Base-by-base conservation (phyloP, 2,329 filamentous ascomycete species). In the Lasiodiplodia gonubiensis region DNA sequence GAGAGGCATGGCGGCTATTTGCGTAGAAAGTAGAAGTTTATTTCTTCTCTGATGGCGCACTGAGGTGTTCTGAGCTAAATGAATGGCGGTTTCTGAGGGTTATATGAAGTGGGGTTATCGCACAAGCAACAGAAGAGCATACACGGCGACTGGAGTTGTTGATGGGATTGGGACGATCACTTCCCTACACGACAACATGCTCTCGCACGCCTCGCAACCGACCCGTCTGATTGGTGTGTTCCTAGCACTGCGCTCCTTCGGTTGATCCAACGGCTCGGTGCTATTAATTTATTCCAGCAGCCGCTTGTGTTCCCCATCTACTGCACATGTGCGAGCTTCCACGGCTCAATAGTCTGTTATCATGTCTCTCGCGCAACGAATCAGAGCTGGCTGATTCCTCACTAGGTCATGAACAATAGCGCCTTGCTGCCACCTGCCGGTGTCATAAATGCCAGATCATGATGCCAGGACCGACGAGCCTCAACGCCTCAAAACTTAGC, bases 401-500 rank as follows among this genome's bases (percentile, higher is more conserved):
- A 18, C 23, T 23, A 7, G 7, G 48, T 11, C 48, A 23, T 23
- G 39, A 7, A 42, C 30, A 2, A 42, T 42, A 42, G 14, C 8
- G 7, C 14, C 18, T 14, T n/a, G 8, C 42, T 46, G 10, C 25
- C 49, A 27, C 18, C 49, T 14, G 49, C 23, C 49, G 23, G 16
- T 27, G 16, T 21, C 7, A 3, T 23, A 33, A 12, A 14, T 6
- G 4, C 21, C 11, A 21, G n/a, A 25, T 18, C 37, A 16, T 21
- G 11, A 27, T 35, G 27, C 25, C 57, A 49, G 3, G 23, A 42
- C 23, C 16, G 27, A 16, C 35, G 37, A n/a, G 37, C 16, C 37
- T 30, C 55, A 42, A n/a, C 37, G 55, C 55, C 55, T 27, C 23
- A 18, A 27, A 27, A 4, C 55, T 46, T 59, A 37, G 55, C 37